A percentile compares a stretch with the other conserved stretches of the same genome.
phyloP scores from a whole-genome alignment of 148 eudicot species.

The Rhododendron ferrugineum region DNA sequence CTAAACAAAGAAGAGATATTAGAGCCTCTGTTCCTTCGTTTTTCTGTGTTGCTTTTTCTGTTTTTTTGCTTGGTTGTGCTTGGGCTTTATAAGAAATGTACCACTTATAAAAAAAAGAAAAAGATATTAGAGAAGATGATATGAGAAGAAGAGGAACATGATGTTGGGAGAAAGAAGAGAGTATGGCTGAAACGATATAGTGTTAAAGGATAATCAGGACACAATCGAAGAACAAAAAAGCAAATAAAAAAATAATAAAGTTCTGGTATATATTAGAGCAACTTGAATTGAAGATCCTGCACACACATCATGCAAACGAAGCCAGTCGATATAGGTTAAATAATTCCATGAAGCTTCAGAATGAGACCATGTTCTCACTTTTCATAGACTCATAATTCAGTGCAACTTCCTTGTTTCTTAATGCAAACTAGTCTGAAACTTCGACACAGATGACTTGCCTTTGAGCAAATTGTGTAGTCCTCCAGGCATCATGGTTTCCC shows the following conservation, averaged over 20 bases:
- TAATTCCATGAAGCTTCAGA: not conserved
- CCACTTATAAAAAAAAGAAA: not conserved
- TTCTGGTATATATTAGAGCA: not conserved
- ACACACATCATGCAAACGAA: not conserved
- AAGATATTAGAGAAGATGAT: not conserved
- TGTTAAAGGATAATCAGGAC: not conserved
- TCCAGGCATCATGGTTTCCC: conserved; percentile 92
- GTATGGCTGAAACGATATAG: not conserved
- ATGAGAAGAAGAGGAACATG: not conserved
- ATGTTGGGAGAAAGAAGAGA: not conserved
- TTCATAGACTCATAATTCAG: not conserved
- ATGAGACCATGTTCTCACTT: conserved; percentile 1
- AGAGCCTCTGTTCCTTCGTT: not conserved
- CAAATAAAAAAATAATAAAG: not conserved
- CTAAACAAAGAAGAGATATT: not conserved
- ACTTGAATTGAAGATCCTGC: not conserved
- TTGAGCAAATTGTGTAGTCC: conserved; percentile 51
- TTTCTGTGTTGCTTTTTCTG: not conserved
- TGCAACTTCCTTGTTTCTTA: not conserved
- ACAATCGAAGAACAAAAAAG: not conserved
- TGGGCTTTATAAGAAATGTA: not conserved
- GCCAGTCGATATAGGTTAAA: not conserved
- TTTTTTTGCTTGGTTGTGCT: not conserved
- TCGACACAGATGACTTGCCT: conserved; percentile 34
- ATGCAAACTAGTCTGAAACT: not conserved